A percentile compares a stretch with the other conserved stretches of the same genome.
phyloP scores from a whole-genome alignment of 2,329 filamentous ascomycete genomes.

The Arthrobotrys musiformis region DNA sequence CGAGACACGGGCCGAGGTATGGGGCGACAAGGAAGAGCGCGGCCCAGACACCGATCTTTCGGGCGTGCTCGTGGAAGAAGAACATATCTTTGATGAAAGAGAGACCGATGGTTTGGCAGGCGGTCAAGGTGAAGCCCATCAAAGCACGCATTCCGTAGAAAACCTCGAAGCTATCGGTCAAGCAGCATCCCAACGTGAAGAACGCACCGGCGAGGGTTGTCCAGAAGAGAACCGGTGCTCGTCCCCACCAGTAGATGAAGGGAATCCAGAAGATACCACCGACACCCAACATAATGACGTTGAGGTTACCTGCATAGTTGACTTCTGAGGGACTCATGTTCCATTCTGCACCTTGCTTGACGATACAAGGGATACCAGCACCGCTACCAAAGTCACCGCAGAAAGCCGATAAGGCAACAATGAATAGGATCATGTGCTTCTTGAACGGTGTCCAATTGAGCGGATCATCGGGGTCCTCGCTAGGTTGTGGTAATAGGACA shows the following conservation, averaged over 20 bases:
- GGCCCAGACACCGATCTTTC: slow-evolving; percentile 67
- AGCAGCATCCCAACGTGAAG: slow-evolving; percentile 62
- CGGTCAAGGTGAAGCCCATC: slow-evolving; percentile 55
- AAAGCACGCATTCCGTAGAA: slow-evolving; percentile 60
- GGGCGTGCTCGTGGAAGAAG: slow-evolving; percentile 70
- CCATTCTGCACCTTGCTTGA: slow-evolving; percentile 64
- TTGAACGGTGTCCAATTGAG: slow-evolving; percentile 68
- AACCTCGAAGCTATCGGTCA: slow-evolving; percentile 59
- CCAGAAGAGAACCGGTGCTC: slow-evolving; percentile 62
- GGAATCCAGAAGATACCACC: slow-evolving; percentile 60
- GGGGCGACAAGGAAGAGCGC: slow-evolving; percentile 25
- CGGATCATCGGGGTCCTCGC: slow-evolving; percentile 67
- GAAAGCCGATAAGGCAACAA: slow-evolving; percentile 66
- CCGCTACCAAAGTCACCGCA: slow-evolving; percentile 66
- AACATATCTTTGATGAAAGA: slow-evolving; percentile 71
- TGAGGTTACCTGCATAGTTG: slow-evolving; percentile 68
- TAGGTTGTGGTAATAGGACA: slow-evolving; percentile 69
- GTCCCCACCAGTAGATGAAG: slow-evolving; percentile 57
- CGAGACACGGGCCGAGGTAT: slow-evolving; percentile 64
- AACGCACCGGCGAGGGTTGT: slow-evolving; percentile 61
- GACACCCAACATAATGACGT: slow-evolving; percentile 66
- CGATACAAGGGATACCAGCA: slow-evolving; percentile 60
- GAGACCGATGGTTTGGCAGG: slow-evolving; percentile 65
- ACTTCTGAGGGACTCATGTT: slow-evolving; percentile 65
- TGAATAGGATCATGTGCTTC: slow-evolving; percentile 67